phyloP scores from a whole-genome alignment of 2,329 filamentous ascomycete species.

The Metarhizium sp. region DNA sequence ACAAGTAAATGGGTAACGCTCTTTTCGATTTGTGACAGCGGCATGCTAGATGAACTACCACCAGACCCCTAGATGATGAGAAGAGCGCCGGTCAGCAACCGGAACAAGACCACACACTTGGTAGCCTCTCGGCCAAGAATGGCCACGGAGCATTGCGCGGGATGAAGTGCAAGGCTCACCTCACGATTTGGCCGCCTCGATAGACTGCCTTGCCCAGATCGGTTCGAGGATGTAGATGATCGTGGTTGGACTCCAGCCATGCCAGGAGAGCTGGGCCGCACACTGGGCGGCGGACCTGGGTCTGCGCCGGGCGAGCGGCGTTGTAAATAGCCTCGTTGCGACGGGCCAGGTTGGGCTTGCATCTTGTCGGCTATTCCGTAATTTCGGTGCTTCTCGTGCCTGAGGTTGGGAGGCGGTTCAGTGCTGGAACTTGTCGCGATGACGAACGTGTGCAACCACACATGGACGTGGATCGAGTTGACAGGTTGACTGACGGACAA shows the following conservation, averaged over 20 bases:
- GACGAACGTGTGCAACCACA: neutral
- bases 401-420: neutral
- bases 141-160: neutral
- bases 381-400: neutral
- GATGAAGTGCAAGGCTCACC: conserved; percentile 16
- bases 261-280: conserved; percentile 53
- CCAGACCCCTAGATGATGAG: conserved; percentile 34
- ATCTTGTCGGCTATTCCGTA: conserved; percentile 20
- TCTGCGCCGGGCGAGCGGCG: conserved; percentile 56
- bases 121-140: neutral
- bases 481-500: too few species aligned
- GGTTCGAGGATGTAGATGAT: conserved; percentile 58
- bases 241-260: conserved; percentile 48
- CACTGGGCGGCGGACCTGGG: conserved; percentile 45
- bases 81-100: neutral
- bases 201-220: conserved; percentile 36
- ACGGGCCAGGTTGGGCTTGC: conserved; percentile 37
- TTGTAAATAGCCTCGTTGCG: conserved; percentile 43
- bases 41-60: conserved; percentile 56
- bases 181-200: conserved; percentile 24
- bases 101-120: neutral
- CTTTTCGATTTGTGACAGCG: conserved; percentile 94
- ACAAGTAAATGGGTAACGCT: conserved; percentile 96
- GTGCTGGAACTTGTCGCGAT: neutral
- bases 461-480: neutral